A percentile compares a stretch with the other conserved stretches of the same genome.
Evolutionary conservation across 768 basidiomycete genomes (phyloP).

Genomic region (Scleroderma citrinum): DNA sequence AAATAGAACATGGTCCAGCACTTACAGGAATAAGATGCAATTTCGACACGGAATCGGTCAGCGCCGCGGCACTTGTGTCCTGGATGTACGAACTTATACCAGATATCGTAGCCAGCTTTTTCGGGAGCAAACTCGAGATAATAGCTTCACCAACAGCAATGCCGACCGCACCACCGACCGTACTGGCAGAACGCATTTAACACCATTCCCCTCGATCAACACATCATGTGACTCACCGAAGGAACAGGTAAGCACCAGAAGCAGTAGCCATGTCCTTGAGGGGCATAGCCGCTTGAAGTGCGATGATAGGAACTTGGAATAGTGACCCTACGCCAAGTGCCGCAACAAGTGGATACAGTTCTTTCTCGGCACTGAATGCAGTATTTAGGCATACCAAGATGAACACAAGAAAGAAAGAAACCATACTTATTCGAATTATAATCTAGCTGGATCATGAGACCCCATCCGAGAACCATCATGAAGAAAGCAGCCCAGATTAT

Average conservation of each 20-base stretch:
- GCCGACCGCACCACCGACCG: conserved; percentile 71
- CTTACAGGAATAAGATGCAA: conserved; percentile 8
- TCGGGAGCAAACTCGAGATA: conserved; percentile 47
- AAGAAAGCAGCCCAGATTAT: conserved; percentile 60
- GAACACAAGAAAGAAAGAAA: neutral
- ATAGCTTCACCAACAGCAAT: conserved; percentile 71
- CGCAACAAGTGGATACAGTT: conserved; percentile 61
- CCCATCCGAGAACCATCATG: conserved; percentile 56
- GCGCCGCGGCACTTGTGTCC: conserved; percentile 36
- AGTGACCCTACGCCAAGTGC: conserved; percentile 60
- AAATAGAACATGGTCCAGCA: neutral
- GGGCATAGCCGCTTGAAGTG: conserved; percentile 83
- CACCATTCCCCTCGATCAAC: neutral
- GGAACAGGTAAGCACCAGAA: conserved; percentile 63
- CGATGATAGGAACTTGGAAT: conserved; percentile 66
- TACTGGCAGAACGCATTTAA: conserved; percentile 31
- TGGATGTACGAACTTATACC: conserved; percentile 20
- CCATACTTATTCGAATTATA: conserved; percentile 45
- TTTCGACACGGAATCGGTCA: conserved; percentile 40
- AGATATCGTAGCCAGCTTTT: conserved; percentile 29
- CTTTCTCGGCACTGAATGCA: conserved; percentile 49
- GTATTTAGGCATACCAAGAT: conserved; percentile 3
- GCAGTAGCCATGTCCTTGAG: conserved; percentile 81
- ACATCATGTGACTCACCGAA: conserved; percentile 39
- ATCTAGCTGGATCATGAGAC: conserved; percentile 67